Percentiles rank a stretch among this genome's conserved stretches.
These are phyloP conservation scores for Trichoderma simmonsii DNA, from an alignment of 2,329 filamentous ascomycete species.

Conservation along the genomic window DNA sequence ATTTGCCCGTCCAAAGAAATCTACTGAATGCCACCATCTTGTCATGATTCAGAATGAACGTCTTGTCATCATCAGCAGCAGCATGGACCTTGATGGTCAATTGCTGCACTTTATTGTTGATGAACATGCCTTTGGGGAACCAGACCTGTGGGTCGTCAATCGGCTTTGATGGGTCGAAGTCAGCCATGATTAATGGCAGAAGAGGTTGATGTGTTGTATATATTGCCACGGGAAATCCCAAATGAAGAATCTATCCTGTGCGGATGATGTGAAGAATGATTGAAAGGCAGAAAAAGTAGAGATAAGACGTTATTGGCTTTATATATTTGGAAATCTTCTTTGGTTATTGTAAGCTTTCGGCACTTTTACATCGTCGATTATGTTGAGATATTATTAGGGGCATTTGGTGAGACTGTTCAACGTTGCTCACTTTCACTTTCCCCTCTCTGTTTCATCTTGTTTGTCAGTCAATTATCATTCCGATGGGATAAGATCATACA, in stretches of 20 bases:
- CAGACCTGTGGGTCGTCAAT: not conserved
- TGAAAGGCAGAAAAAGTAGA: not conserved
- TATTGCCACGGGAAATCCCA: not conserved
- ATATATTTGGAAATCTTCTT: not conserved
- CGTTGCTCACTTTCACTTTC: not conserved
- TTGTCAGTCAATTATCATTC: not conserved
- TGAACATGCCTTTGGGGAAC: not conserved
- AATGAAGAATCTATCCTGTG: not conserved
- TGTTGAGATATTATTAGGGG: not conserved
- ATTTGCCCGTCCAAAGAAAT: conserved; percentile 1
- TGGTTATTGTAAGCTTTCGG: not conserved
- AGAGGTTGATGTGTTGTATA: not conserved
- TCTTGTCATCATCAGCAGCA: not conserved
- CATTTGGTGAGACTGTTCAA: not conserved
- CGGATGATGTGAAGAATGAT: not conserved
- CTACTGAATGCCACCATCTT: not conserved
- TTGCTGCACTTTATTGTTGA: not conserved
- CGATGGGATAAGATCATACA: not conserved
- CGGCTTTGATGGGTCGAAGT: not conserved
- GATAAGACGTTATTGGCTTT: not conserved
- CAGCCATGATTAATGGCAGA: not conserved
- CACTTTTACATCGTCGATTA: rapidly evolving
- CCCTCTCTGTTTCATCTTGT: not conserved
- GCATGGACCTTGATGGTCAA: not conserved
- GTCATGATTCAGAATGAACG: not conserved